Evolutionary conservation across 768 basidiomycete species (phyloP), one percentile per base, ranked within the genome.

Genomic region (Rhizopogon salebrosus): DNA sequence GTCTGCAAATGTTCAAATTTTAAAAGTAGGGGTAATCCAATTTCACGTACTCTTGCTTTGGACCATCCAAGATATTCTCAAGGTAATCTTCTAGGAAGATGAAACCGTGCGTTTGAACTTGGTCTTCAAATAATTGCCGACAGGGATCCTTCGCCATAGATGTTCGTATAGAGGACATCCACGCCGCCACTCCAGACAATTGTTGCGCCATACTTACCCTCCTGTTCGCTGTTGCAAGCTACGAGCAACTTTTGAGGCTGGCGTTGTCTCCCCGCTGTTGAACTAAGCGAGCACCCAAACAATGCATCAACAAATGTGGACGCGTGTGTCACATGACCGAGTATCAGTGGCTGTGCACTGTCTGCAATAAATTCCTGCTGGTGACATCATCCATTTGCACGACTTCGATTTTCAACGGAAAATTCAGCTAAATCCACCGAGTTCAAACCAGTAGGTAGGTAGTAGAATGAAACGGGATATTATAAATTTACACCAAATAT

Each of bases 81-180:
- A 91, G 70, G 63, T 91, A 92, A 61, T 84, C 82, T 56, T 90
- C 83, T 39, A 92, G 78, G 65, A 91, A 92, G 57, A 83, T 74
- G 66, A 90, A 88, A 3, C 87, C 90, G 55, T 89, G 82, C 3
- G 74, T 78, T 46, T 88, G 84, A 35, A 91, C 78, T 61, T 90
- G 85, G 48, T 85, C 82, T 50, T 86, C 79, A 59, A 92, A 82
- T 45, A 80, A 70, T 57, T 85, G 77, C 13, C 86, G 80, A 22
- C 84, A 87, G 50, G 85, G 79, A 64, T 92, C 90, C 45, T 75
- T 83, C 6, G 76, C 79, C 83, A 92, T 89, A 31, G 79, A 78
- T 14, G 80, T 69, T 41, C 86, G 78, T 46, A 91, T 79, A 22
- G 77, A 72, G 54, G 85, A 76, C 52, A 80, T 80, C 90, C 90